phyloP scores from a whole-genome alignment of 1,284 basidiomycete species.

The Vanrija sp. region DNA sequence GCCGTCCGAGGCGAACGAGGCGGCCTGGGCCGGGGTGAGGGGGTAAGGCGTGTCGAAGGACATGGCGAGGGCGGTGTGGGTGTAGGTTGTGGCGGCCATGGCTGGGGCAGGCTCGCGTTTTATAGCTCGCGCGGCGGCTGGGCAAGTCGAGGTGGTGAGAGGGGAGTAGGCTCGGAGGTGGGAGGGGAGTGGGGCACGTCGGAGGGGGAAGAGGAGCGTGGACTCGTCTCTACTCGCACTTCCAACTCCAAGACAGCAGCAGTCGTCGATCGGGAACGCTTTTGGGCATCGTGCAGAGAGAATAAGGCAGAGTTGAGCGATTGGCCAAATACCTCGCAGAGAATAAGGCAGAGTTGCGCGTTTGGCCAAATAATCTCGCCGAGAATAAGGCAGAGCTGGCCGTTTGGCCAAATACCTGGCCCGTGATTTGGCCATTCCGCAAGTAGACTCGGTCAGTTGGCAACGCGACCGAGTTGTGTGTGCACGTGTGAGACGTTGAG shows the following conservation, averaged over 20 bases:
- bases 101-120: not conserved
- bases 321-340: too few species aligned
- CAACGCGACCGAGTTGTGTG: not conserved
- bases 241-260: too few species aligned
- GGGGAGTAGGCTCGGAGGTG: too few species aligned
- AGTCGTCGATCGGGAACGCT: too few species aligned
- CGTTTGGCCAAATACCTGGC: not conserved
- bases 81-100: not conserved
- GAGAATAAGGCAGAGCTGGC: slow-evolving; percentile 3
- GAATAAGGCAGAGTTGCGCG: slow-evolving; percentile 3
- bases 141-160: not conserved
- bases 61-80: not conserved
- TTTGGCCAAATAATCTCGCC: not conserved
- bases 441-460: not conserved
- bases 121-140: not conserved
- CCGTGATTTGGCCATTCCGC: not conserved
- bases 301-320: too few species aligned
- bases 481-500: too few species aligned
- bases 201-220: too few species aligned
- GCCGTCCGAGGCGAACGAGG: slow-evolving; percentile 23
- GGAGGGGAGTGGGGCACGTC: too few species aligned
- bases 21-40: slow-evolving; percentile 16
- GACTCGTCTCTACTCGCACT: too few species aligned
- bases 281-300: too few species aligned
- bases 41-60: slow-evolving; percentile 17